These are phyloP conservation scores for Globisporangium cylindrosporum DNA, from an alignment of 352 stramenopile genomes.

Conservation along the genomic window DNA sequence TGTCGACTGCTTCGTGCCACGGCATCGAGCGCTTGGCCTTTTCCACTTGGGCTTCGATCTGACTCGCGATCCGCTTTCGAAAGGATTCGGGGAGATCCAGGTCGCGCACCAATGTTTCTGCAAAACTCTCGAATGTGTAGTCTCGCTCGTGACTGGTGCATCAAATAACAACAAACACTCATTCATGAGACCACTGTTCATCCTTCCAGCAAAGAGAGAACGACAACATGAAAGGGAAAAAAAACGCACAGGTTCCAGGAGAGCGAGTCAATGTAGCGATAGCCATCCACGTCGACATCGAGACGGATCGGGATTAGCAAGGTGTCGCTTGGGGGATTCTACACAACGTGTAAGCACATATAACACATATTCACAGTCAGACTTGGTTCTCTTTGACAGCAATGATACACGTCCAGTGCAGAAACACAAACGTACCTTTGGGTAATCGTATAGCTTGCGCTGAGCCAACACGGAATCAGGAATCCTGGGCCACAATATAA, in stretches of 20 bases:
- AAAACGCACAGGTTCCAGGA: conserved; percentile 65
- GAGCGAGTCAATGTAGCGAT: conserved; percentile 82
- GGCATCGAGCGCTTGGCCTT: conserved; percentile 53
- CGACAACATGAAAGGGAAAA: neutral
- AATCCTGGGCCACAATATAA: neutral
- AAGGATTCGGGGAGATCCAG: conserved; percentile 74
- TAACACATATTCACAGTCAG: neutral
- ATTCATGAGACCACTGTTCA: neutral
- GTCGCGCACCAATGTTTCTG: conserved; percentile 62
- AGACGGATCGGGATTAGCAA: conserved; percentile 68
- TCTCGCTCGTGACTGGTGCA: conserved; percentile 54
- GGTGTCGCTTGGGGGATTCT: conserved; percentile 51
- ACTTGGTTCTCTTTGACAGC: neutral
- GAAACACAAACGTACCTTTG: conserved; percentile 38
- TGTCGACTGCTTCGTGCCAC: conserved; percentile 48
- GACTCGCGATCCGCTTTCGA: conserved; percentile 58
- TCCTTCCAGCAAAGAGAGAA: neutral
- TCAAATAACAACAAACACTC: neutral
- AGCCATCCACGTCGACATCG: conserved; percentile 76
- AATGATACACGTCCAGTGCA: neutral
- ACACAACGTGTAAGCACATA: neutral
- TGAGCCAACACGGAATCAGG: conserved; percentile 37
- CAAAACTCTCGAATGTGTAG: conserved; percentile 76
- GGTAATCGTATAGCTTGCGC: conserved; percentile 69
- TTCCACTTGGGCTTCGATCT: conserved; percentile 68